Percentiles rank a stretch among this genome's conserved stretches.
These are phyloP conservation scores for Rhizopogon salebrosus DNA, from an alignment of 768 basidiomycete species.

Conservation along the genomic window DNA sequence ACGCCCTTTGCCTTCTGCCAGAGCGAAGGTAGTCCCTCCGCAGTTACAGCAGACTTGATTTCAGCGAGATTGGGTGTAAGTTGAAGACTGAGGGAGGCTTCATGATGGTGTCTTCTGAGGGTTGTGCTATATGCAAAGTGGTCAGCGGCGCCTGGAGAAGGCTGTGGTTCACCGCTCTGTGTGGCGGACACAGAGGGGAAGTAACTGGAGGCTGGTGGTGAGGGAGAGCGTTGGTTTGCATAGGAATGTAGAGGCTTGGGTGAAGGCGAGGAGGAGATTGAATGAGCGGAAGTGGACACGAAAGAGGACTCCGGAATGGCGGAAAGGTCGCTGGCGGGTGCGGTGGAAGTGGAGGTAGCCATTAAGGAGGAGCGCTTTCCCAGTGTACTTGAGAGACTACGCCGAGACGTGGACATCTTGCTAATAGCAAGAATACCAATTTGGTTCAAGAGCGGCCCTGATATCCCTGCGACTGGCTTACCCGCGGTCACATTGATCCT, in stretches of 20 bases:
- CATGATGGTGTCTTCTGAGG: conserved; percentile 59
- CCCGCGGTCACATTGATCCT: no score
- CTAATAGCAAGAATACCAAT: not conserved
- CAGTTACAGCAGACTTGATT: conserved; percentile 32
- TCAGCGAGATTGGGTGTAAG: conserved; percentile 35
- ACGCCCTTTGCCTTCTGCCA: conserved; percentile 40
- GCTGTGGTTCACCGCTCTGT: conserved; percentile 44
- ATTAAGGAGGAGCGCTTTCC: conserved; percentile 14
- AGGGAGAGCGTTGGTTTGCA: conserved; percentile 32
- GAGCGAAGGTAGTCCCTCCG: conserved; percentile 35
- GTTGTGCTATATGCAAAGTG: conserved; percentile 87
- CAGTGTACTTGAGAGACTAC: conserved; percentile 8
- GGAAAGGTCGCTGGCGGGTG: conserved; percentile 13
- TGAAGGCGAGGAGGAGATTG: conserved; percentile 10
- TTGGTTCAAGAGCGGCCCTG: no score
- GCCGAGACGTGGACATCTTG: conserved; percentile 25
- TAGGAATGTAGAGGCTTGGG: conserved; percentile 3
- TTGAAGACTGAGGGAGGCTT: conserved; percentile 42
- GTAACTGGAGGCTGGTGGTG: conserved; percentile 80
- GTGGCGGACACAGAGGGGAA: conserved; percentile 57
- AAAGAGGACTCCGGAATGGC: conserved; percentile 10
- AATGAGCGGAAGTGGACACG: conserved; percentile 19
- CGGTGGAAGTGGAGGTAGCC: conserved; percentile 7
- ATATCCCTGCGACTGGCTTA: no score
- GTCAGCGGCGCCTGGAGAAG: conserved; percentile 56